A percentile compares a stretch with the other conserved stretches of the same genome.
Evolutionary conservation across 352 stramenopile genomes (phyloP).

Genomic region (Phytophthora citricola): DNA sequence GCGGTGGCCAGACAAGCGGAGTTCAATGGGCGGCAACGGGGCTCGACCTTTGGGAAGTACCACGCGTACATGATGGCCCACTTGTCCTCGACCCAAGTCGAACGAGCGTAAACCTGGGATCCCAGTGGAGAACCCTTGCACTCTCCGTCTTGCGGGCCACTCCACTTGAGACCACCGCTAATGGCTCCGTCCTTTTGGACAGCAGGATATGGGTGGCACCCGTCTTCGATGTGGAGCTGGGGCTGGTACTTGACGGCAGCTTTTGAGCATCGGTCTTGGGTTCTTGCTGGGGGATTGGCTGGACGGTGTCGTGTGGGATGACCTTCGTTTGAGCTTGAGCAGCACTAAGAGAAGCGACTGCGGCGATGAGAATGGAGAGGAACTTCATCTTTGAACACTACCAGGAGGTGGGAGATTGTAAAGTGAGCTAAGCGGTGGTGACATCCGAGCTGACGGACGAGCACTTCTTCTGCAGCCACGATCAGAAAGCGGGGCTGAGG

Average conservation of each 20-base stretch:
- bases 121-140: conserved; percentile 18
- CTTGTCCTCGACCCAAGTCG: conserved; percentile 9
- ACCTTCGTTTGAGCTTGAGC: neutral
- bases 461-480: no score
- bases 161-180: conserved; percentile 40
- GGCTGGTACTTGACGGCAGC: conserved; percentile 22
- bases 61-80: conserved; percentile 36
- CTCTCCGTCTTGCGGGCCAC: conserved; percentile 20
- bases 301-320: conserved; percentile 9
- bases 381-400: conserved; percentile 7
- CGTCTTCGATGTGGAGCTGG: conserved; percentile 17
- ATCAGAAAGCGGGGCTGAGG: neutral
- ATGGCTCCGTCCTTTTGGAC: conserved; percentile 38
- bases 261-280: conserved; percentile 11
- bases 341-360: conserved; percentile 4
- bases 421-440: conserved; percentile 1
- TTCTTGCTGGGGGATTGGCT: conserved; percentile 2
- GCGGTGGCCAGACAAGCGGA: conserved; percentile 34
- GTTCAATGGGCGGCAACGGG: conserved; percentile 4
- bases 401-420: conserved; percentile 4
- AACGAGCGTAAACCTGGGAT: conserved; percentile 35
- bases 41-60: conserved; percentile 48
- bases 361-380: conserved; percentile 10
- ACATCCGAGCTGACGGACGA: neutral
- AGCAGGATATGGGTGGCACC: conserved; percentile 30